Evolutionary conservation across 1,284 basidiomycete genomes (phyloP).

Genomic region (Caloboletus inedulis): DNA sequence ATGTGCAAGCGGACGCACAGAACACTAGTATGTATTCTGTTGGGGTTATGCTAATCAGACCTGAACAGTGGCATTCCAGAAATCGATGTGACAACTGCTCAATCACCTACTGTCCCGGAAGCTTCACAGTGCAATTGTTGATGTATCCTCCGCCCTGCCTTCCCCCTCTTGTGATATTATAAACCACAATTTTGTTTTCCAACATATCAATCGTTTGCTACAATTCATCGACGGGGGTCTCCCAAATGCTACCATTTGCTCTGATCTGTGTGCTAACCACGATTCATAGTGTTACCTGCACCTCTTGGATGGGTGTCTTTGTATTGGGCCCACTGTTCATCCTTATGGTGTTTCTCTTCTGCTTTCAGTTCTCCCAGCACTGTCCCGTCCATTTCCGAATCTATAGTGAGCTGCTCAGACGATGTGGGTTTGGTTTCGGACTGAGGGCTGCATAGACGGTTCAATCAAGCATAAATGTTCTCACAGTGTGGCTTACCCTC

Average conservation of each 20-base stretch:
- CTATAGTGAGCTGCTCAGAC: constrained; percentile 72
- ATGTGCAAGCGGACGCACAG: constrained; percentile 62
- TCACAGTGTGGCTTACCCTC: constrained; percentile 59
- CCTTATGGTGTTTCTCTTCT: constrained; percentile 77
- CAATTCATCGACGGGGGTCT: constrained; percentile 7
- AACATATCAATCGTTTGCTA: constrained; percentile 15
- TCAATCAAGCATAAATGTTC: constrained; percentile 8
- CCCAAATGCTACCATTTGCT: constrained; percentile 8
- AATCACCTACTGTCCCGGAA: constrained; percentile 64
- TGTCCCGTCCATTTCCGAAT: constrained; percentile 84
- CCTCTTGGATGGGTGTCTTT: constrained; percentile 81
- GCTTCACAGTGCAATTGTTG: constrained; percentile 76
- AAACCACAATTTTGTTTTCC: constrained; percentile 31
- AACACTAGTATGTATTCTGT: constrained; percentile 61
- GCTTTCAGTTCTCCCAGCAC: constrained; percentile 62
- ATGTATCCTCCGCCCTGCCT: constrained; percentile 15
- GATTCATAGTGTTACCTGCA: constrained; percentile 93
- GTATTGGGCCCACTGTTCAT: constrained; percentile 84
- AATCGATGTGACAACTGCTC: constrained; percentile 76
- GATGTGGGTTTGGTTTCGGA: constrained; percentile 67
- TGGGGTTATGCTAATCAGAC: not conserved
- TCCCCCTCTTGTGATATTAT: constrained; percentile 20
- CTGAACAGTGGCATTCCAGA: constrained; percentile 43
- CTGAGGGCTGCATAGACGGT: constrained; percentile 49
- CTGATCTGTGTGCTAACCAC: constrained; percentile 52